Percentiles rank a stretch among this genome's conserved stretches.
Evolutionary conservation across 1,139 yeast genomes (phyloP).

Genomic region (Suhomyces maxii): DNA sequence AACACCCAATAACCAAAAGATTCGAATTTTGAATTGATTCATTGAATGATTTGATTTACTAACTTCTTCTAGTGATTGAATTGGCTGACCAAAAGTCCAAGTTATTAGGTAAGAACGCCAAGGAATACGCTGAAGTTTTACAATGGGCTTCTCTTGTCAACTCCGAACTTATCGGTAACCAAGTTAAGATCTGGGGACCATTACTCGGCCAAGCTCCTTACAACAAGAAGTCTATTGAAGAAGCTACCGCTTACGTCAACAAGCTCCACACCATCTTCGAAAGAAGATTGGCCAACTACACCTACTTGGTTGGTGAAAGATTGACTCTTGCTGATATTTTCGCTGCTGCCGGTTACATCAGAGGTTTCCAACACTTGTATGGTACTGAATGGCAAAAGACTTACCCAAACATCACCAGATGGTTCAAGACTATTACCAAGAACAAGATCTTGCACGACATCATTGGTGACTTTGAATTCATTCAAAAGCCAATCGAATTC

Average conservation of each 20-base stretch:
- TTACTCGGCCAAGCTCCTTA: slow-evolving; percentile 46
- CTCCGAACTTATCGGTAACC: slow-evolving; percentile 61
- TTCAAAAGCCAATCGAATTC: slow-evolving; percentile 65
- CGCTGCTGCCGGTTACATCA: slow-evolving; percentile 56
- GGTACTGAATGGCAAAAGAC: slow-evolving; percentile 76
- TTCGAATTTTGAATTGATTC: not conserved
- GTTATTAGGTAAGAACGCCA: slow-evolving; percentile 64
- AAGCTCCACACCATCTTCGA: slow-evolving; percentile 51
- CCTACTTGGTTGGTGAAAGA: slow-evolving; percentile 92
- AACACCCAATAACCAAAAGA: not conserved
- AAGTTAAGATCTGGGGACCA: slow-evolving; percentile 32
- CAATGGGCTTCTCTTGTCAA: slow-evolving; percentile 84
- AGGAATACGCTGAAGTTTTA: slow-evolving; percentile 69
- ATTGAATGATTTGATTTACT: slow-evolving; percentile 14
- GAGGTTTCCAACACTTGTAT: slow-evolving; percentile 68
- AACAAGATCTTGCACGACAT: slow-evolving; percentile 52
- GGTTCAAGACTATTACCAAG: slow-evolving; percentile 74
- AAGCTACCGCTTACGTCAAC: slow-evolving; percentile 42
- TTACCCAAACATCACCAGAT: slow-evolving; percentile 78
- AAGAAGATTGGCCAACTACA: slow-evolving; percentile 67
- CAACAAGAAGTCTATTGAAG: slow-evolving; percentile 81
- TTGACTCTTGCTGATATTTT: slow-evolving; percentile 81
- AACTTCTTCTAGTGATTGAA: slow-evolving; percentile 28
- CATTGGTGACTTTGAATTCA: slow-evolving; percentile 51
- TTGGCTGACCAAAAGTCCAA: slow-evolving; percentile 27